Conservation (phyloP, 768 basidiomycete genomes). For the Kwoniella bestiolae region DNA sequence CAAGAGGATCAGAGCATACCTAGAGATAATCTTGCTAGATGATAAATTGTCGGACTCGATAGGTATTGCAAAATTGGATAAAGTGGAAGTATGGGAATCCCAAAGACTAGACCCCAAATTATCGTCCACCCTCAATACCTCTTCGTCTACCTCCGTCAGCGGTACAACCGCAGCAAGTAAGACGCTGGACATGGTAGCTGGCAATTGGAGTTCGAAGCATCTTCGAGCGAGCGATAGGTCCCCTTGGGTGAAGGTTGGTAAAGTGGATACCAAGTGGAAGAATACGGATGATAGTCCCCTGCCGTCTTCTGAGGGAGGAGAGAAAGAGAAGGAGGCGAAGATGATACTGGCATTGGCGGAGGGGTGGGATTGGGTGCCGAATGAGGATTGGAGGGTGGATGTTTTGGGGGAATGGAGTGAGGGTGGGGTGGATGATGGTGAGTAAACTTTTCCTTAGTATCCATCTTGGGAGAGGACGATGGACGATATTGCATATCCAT, state of each 20-base stretch:
- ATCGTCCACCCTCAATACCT: slow-evolving; percentile 7
- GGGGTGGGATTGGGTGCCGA: slow-evolving; percentile 51
- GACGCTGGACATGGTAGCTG: slow-evolving; percentile 1
- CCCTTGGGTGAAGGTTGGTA: slow-evolving; percentile 46
- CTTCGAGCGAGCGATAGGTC: slow-evolving; percentile 45
- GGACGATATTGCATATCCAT: too few relatives aligned
- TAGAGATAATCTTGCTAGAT: slow-evolving; percentile 41
- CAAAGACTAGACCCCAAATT: slow-evolving; percentile 53
- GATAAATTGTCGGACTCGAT: slow-evolving; percentile 49
- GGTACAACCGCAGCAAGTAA: background rate
- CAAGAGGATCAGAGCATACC: slow-evolving; percentile 18
- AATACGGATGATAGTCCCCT: too few relatives aligned
- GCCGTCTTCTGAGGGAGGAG: background rate
- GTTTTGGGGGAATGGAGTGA: slow-evolving; percentile 48
- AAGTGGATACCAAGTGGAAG: slow-evolving; percentile 13
- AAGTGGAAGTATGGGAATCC: slow-evolving; percentile 56
- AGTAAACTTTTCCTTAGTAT: background rate
- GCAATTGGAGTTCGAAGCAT: slow-evolving; percentile 27
- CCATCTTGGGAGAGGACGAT: background rate
- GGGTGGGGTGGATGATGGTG: slow-evolving; percentile 45
- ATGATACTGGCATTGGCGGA: slow-evolving; percentile 42
- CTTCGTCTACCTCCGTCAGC: background rate
- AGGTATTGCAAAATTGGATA: slow-evolving; percentile 34
- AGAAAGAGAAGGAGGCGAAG: slow-evolving; percentile 23
- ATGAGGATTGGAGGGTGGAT: slow-evolving; percentile 55